phyloP scores from a whole-genome alignment of 2,329 filamentous ascomycete species.

The Rhytidhysteron rufulum region DNA sequence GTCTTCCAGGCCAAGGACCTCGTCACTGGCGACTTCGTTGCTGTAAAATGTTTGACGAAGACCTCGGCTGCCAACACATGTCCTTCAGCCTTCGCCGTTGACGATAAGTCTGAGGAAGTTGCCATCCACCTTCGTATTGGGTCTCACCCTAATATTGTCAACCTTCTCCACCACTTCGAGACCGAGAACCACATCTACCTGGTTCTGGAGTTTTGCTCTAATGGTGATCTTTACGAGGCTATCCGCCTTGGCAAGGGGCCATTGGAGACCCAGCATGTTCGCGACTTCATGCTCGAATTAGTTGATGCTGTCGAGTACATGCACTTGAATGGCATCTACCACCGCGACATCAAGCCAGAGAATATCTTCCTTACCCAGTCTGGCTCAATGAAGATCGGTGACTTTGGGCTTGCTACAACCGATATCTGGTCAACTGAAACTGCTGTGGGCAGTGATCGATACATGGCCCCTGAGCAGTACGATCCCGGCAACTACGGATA shows the following conservation, averaged over 20 bases:
- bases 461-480: conserved; percentile 99
- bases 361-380: conserved; percentile 92
- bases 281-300: conserved; percentile 94
- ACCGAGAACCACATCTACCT: conserved; percentile 86
- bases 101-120: conserved; percentile 79
- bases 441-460: conserved; percentile 93
- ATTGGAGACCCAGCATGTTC: conserved; percentile 91
- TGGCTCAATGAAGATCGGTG: conserved; percentile 91
- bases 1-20: conserved; percentile 89
- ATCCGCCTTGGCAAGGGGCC: conserved; percentile 87
- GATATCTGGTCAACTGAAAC: conserved; percentile 89
- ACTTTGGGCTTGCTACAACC: conserved; percentile 89
- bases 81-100: conserved; percentile 65
- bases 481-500: conserved; percentile 85
- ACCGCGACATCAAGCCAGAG: conserved; percentile 98
- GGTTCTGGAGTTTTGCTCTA: conserved; percentile 90
- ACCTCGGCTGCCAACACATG: conserved; percentile 57
- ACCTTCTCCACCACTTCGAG: conserved; percentile 85
- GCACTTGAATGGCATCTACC: conserved; percentile 86
- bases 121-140: conserved; percentile 76
- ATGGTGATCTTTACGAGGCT: conserved; percentile 95
- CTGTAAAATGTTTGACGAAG: conserved; percentile 96
- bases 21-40: conserved; percentile 72
- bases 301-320: conserved; percentile 86
- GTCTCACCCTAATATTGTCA: conserved; percentile 87